A percentile compares a stretch with the other conserved stretches of the same genome.
Evolutionary conservation across 495 filamentous ascomycete genomes (phyloP).

Genomic region (Penicillium egyptiacum): DNA sequence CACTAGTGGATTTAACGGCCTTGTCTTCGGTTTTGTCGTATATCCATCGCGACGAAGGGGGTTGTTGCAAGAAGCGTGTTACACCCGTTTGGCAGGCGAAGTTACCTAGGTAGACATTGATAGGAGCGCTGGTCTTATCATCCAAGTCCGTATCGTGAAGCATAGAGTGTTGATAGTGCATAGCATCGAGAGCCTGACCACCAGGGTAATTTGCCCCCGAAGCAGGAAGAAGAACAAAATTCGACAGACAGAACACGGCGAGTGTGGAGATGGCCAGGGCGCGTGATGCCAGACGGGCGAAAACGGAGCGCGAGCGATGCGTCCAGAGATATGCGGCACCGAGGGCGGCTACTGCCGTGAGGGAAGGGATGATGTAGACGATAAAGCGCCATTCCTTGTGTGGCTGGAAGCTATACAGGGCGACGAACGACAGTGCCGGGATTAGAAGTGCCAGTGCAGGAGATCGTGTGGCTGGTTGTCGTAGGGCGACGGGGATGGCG

Average conservation of each 20-base stretch:
- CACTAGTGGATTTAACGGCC: constrained; percentile 50
- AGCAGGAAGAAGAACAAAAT: constrained; percentile 62
- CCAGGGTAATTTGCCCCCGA: constrained; percentile 89
- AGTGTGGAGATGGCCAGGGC: constrained; percentile 62
- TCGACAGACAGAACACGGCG: constrained; percentile 57
- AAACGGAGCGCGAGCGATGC: constrained; percentile 56
- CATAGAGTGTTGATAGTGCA: constrained; percentile 38
- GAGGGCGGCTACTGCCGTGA: constrained; percentile 76
- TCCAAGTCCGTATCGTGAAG: neutral
- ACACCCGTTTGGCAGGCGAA: constrained; percentile 91
- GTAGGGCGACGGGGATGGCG: constrained; percentile 65
- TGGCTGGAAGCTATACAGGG: constrained; percentile 78
- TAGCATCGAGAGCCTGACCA: constrained; percentile 63
- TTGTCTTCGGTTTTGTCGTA: constrained; percentile 59
- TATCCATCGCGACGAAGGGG: constrained; percentile 36
- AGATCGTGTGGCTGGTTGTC: constrained; percentile 49
- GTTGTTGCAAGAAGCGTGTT: constrained; percentile 72
- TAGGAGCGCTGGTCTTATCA: constrained; percentile 15
- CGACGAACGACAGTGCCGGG: constrained; percentile 70
- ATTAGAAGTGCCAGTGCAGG: constrained; percentile 55
- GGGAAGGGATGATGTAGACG: constrained; percentile 76
- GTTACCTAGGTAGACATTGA: constrained; percentile 75
- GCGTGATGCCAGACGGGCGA: constrained; percentile 41
- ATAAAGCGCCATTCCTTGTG: constrained; percentile 99
- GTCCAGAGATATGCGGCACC: constrained; percentile 74